phyloP scores from a whole-genome alignment of 345 rosid genomes.

The Nephelium lappaceum region DNA sequence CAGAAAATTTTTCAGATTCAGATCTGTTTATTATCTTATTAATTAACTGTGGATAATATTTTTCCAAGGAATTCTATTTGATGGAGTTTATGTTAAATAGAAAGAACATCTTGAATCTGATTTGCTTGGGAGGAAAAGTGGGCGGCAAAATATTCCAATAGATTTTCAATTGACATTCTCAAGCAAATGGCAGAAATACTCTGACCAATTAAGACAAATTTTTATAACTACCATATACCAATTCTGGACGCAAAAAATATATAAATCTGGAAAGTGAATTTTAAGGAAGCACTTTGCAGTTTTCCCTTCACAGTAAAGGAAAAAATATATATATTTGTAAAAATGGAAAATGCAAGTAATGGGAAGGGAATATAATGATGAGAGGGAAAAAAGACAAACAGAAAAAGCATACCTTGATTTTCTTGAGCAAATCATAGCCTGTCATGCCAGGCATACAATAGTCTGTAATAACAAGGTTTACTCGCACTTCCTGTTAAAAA shows the following conservation, averaged over 20 bases:
- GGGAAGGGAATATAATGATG: constrained; percentile 28
- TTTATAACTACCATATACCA: neutral
- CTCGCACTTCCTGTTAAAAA: constrained; percentile 48
- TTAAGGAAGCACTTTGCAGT: constrained; percentile 5
- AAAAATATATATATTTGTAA: neutral
- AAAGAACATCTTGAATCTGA: constrained; percentile 15
- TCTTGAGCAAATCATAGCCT: constrained; percentile 81
- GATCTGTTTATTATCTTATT: neutral
- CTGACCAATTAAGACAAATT: constrained; percentile 12
- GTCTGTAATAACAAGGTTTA: constrained; percentile 71
- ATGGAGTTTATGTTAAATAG: too few species aligned
- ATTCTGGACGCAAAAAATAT: neutral
- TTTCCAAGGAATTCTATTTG: neutral
- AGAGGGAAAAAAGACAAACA: constrained; percentile 7
- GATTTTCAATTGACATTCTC: constrained; percentile 31
- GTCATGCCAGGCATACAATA: constrained; percentile 91
- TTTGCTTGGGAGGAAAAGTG: constrained; percentile 11
- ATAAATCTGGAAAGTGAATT: constrained; percentile 3
- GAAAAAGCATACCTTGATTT: constrained; percentile 51
- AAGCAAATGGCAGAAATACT: constrained; percentile 21
- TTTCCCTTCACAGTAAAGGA: constrained; percentile 14
- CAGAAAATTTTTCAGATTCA: constrained; percentile 14
- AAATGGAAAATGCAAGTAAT: neutral
- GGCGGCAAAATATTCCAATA: constrained; percentile 37
- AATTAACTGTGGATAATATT: neutral